Base-by-base conservation (phyloP, 129 eudicot species). In the Pittosporum tobira region DNA sequence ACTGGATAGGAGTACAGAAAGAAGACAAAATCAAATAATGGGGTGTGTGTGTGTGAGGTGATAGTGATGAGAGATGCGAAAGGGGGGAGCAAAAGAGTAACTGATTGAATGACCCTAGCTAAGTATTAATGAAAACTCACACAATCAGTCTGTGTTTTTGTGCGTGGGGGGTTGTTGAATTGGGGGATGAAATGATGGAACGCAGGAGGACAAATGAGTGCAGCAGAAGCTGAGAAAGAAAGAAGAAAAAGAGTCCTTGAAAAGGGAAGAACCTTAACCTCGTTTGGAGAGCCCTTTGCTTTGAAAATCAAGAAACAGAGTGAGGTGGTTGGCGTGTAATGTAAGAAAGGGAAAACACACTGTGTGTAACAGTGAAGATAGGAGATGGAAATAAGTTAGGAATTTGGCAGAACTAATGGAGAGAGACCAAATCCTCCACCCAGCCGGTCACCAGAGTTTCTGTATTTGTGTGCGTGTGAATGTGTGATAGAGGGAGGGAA, bases 41-140 rank as follows among this genome's bases (percentile, higher is more conserved):
- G 7, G 22, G 15, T 0, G 19, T 26, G 13, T 51, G 31, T 26
- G 12, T 34, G 62, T 7, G 8, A 16, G 62, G 15, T 46, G 65
- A 67, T 67, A 12, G 65, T 46, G 50, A 48, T 29, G 65, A 21
- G 65, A 21, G 42, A 24, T 46, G 63, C 30, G n/a, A 18, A 42
- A 47, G 48, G 18, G n/a, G 31, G 40, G n/a, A 29, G 37, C 57
- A 44, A 58, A 48, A 48, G 47, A 29, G 42, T 23, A 14, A 67
- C 34, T 31, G 52, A 26, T 67, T 14, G 65, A 68, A 58, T 29
- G 73, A 68, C 67, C 47, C 37, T 46, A 29, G 46, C 43, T 51
- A 27, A 18, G 46, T 13, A 37, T 1, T 15, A 8, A 45, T 59
- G 29, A 24, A 34, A 8, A 34, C 40, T 34, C 40, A 6, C 1